Evolutionary conservation across 306 rosid species (phyloP).

Genomic region (Vachellia collinsii): DNA sequence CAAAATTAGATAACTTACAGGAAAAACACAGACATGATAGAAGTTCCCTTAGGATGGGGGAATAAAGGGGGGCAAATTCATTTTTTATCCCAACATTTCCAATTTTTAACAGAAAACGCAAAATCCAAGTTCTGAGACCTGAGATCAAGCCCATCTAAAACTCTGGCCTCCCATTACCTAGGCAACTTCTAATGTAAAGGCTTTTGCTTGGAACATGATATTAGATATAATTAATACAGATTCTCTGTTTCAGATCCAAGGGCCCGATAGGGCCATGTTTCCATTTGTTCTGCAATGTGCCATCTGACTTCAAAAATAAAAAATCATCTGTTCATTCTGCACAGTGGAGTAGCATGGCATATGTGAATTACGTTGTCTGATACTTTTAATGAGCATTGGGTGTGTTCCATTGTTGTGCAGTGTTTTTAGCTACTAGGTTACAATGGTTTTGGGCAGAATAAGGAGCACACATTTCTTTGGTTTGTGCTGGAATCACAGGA

Average conservation of each 20-base stretch:
- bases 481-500: not conserved
- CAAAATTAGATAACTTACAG: not conserved
- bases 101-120: conserved; percentile 7
- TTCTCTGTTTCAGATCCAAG: not conserved
- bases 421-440: not conserved
- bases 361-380: not conserved
- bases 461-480: not conserved
- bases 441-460: not conserved
- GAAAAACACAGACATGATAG: not conserved
- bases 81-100: not conserved
- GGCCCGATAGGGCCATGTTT: not conserved
- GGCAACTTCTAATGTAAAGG: not conserved
- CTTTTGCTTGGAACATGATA: not conserved
- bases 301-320: not conserved
- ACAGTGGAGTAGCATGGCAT: not conserved
- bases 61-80: not conserved
- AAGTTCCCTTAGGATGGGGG: not conserved
- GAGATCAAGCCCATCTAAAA: not conserved
- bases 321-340: not conserved
- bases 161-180: not conserved
- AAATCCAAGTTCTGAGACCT: not conserved
- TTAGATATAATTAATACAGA: not conserved
- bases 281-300: not conserved
- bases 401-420: not conserved
- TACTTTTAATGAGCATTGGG: not conserved